Conservation (phyloP, 2,329 filamentous ascomycete genomes). For the Pseudogymnoascus sp. region DNA sequence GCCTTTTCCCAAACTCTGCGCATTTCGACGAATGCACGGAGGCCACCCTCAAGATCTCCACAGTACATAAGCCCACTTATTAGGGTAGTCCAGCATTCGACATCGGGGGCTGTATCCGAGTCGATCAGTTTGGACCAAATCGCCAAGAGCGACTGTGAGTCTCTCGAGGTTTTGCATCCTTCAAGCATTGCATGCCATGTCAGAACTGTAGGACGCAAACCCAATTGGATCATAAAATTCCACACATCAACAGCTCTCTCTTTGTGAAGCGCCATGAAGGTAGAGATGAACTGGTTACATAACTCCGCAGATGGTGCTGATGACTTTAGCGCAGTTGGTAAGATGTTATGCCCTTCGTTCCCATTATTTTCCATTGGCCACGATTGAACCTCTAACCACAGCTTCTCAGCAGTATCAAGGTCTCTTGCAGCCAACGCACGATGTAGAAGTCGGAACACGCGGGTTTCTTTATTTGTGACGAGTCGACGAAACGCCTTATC, state of each 20-base stretch:
- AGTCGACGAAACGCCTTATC: slow-evolving; percentile 8
- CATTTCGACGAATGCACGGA: slow-evolving; percentile 60
- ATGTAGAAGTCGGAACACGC: slow-evolving; percentile 12
- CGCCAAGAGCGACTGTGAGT: slow-evolving; percentile 49
- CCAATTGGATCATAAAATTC: slow-evolving; percentile 46
- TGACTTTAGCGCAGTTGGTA: background rate
- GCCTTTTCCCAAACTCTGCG: slow-evolving; percentile 43
- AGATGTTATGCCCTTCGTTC: background rate
- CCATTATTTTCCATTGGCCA: slow-evolving; percentile 16
- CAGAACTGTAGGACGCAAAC: slow-evolving; percentile 48
- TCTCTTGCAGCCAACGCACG: slow-evolving; percentile 20
- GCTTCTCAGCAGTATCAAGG: slow-evolving; percentile 15
- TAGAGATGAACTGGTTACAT: slow-evolving; percentile 38
- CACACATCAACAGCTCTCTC: slow-evolving; percentile 43
- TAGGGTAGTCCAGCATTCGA: slow-evolving; percentile 59
- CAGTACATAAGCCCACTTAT: slow-evolving; percentile 56
- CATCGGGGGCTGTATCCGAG: slow-evolving; percentile 53
- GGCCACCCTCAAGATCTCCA: slow-evolving; percentile 44
- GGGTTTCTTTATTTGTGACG: slow-evolving; percentile 7
- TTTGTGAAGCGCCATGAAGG: slow-evolving; percentile 36
- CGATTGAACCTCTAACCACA: slow-evolving; percentile 21
- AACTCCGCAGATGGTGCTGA: slow-evolving; percentile 22
- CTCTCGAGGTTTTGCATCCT: slow-evolving; percentile 54
- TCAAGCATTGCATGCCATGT: slow-evolving; percentile 68
- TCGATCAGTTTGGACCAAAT: slow-evolving; percentile 58